Evolutionary conservation across 202 grass and related monocot genomes (phyloP), one percentile per base, ranked within the genome.

Genomic region (Panicum hallii): DNA sequence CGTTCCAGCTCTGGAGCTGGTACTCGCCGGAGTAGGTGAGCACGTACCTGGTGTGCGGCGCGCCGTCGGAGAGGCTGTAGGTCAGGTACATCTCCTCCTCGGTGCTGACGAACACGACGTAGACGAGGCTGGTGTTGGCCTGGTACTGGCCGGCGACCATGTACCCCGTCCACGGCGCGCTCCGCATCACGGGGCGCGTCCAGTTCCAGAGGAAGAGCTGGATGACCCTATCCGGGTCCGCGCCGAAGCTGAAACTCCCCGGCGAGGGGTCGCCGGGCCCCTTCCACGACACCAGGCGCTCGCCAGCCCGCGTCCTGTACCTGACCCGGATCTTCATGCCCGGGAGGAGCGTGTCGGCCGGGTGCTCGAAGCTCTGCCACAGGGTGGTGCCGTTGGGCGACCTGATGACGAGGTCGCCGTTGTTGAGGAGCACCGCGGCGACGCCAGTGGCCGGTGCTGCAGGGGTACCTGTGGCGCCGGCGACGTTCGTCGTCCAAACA

Each of bases 331-430:
- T 42, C 74, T 52, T 87, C 87, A 92, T 92, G 58, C 80, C 87
- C 3, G 76, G 87, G 52, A 92, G 82, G 48, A 79, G 73, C 7
- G 90, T 92, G 82, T 92, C 84, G 19, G 87, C 67, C 55, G 82
- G 85, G 67, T 87, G 45, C 7, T 87, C 90, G 38, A 92, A 92
- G 87, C 90, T 92, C 70, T 87, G 38, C 90, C 90, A 92, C 5
- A 65, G 30, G 20, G 53, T n/a, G 7, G 67, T 64, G 7, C 17
- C 22, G 60, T 75, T 80, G 11, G 62, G 63, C 8, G 80, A 82
- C 78, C 69, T 44, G 55, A 93, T 77, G 23, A 85, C 79, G 61
- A 93, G 81, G 71, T 93, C 74, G 42, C 90, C 90, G 4, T 30
- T 52, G 48, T 83, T 30, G 3, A 67, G 75, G 11, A 88, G 83